These are phyloP conservation scores for Tulasnella sp. DNA, from an alignment of 768 basidiomycete species.

Conservation along the genomic window DNA sequence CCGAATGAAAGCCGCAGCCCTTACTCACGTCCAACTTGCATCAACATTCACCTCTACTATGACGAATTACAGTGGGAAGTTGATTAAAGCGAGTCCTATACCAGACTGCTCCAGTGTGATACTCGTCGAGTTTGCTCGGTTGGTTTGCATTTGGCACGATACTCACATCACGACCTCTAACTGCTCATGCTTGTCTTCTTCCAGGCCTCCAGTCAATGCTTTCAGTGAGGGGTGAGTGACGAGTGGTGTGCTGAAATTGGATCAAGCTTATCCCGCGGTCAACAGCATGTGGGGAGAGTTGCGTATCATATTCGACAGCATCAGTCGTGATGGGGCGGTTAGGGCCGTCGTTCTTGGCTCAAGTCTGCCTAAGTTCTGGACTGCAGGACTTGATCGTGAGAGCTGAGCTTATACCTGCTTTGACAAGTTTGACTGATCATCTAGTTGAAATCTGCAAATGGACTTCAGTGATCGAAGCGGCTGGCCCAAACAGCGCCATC, in stretches of 20 bases:
- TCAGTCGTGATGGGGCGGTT: slow-evolving; percentile 44
- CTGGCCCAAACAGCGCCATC: neutral
- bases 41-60: neutral
- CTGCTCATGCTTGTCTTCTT: neutral
- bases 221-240: slow-evolving; percentile 38
- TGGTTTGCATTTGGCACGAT: slow-evolving; percentile 9
- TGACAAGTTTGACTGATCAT: neutral
- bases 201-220: slow-evolving; percentile 56
- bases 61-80: slow-evolving; percentile 20
- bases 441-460: too few species aligned
- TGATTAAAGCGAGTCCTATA: slow-evolving; percentile 28
- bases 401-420: neutral
- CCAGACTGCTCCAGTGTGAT: slow-evolving; percentile 31
- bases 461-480: slow-evolving; percentile 7
- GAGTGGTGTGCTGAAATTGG: neutral
- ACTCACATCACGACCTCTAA: neutral
- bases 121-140: slow-evolving; percentile 33
- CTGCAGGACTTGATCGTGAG: slow-evolving; percentile 74
- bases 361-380: slow-evolving; percentile 57
- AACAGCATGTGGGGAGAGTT: slow-evolving; percentile 65
- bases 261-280: neutral
- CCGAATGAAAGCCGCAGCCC: too few species aligned
- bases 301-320: slow-evolving; percentile 44
- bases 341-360: slow-evolving; percentile 67
- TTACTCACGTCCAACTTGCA: neutral